A percentile compares a stretch with the other conserved stretches of the same genome.
Evolutionary conservation across 2,329 filamentous ascomycete genomes (phyloP).

Genomic region (Diaporthe humulicola): DNA sequence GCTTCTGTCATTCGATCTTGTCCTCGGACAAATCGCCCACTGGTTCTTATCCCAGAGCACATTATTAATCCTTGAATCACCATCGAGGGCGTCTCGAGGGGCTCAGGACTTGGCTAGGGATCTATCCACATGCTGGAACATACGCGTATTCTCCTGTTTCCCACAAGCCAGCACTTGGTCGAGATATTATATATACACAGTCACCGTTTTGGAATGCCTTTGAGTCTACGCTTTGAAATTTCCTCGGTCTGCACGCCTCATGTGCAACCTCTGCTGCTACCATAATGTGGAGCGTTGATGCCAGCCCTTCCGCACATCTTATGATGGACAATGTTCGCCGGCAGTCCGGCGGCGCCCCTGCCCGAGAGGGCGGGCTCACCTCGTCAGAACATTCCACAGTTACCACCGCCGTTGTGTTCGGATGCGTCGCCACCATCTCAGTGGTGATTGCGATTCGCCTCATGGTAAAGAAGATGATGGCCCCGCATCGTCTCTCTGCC

Average conservation of each 20-base stretch:
- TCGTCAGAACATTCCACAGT: constrained; percentile 3
- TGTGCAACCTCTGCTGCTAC: background rate
- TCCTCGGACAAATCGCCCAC: background rate
- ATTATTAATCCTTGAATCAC: constrained; percentile 28
- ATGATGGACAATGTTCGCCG: background rate
- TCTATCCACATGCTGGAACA: background rate
- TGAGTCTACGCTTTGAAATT: background rate
- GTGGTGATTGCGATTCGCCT: constrained; percentile 28
- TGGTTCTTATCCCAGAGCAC: background rate
- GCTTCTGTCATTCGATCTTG: constrained; percentile 21
- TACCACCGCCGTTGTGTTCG: constrained; percentile 24
- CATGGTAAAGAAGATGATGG: constrained; percentile 33
- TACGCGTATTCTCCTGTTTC: background rate
- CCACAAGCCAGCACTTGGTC: background rate
- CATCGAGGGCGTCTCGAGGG: background rate
- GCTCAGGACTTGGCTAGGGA: background rate
- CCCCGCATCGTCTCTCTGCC: constrained; percentile 19
- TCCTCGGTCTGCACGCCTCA: background rate
- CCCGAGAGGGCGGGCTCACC: constrained; percentile 14
- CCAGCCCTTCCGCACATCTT: background rate
- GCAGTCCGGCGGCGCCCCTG: background rate
- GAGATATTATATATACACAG: background rate
- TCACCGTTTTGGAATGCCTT: background rate
- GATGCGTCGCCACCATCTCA: constrained; percentile 25
- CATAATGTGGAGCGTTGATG: background rate